Percentiles rank a stretch among this genome's conserved stretches.
Conservation (phyloP, 23 red algal species). For the Rhodosorus marinus region DNA sequence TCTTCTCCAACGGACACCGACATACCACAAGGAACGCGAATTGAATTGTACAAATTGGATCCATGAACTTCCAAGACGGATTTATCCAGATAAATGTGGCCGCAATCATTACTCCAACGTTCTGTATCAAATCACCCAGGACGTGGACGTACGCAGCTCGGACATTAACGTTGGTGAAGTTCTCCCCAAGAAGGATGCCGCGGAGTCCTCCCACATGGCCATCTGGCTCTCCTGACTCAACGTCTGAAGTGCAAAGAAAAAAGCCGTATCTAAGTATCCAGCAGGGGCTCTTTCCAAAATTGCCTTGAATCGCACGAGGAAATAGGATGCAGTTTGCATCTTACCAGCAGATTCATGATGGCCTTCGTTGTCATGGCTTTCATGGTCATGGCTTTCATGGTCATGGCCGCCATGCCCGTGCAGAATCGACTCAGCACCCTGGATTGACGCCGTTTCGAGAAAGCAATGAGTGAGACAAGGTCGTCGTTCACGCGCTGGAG, state of each 20-base stretch:
- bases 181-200: not conserved
- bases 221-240: too few species aligned
- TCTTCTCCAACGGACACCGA: too few species aligned
- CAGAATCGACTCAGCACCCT: constrained; percentile 4
- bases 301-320: too few species aligned
- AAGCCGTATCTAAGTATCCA: too few species aligned
- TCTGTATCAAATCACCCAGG: constrained; percentile 84
- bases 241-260: too few species aligned
- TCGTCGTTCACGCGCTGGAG: not conserved
- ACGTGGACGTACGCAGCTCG: constrained; percentile 84
- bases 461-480: not conserved
- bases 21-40: constrained; percentile 60
- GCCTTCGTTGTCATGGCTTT: not conserved
- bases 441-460: too few species aligned
- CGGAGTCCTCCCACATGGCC: too few species aligned
- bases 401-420: constrained; percentile 5
- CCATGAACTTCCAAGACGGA: constrained; percentile 30
- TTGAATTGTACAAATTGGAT: constrained; percentile 78
- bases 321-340: too few species aligned
- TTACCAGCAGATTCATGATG: not conserved
- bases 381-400: not conserved
- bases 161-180: constrained; percentile 30
- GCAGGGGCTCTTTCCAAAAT: too few species aligned
- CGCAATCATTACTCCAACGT: constrained; percentile 64
- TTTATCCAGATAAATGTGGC: constrained; percentile 47